Percentiles rank a stretch among this genome's conserved stretches.
Conservation (phyloP, 345 rosid species). For the Populus deltoides region DNA sequence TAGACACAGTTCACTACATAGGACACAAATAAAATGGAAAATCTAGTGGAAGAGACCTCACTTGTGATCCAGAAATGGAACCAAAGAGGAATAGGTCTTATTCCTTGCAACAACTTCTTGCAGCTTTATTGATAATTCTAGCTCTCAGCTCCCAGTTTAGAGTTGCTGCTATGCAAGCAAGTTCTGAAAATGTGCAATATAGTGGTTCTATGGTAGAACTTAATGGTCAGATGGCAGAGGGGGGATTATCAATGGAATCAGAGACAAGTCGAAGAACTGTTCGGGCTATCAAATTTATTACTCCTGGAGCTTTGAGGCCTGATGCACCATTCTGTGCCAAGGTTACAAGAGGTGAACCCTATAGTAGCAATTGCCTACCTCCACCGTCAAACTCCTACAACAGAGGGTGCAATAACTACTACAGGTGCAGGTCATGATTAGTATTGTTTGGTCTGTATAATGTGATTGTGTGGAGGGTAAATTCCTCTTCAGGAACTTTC, state of each 20-base stretch:
- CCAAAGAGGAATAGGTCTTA: background rate
- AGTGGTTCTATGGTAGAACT: slow-evolving; percentile 12
- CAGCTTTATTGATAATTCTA: background rate
- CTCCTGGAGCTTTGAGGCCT: slow-evolving; percentile 6
- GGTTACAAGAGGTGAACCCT: slow-evolving; percentile 7
- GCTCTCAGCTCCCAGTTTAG: background rate
- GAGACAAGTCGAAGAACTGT: slow-evolving; percentile 13
- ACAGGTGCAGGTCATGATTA: slow-evolving; percentile 12
- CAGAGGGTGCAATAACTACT: slow-evolving; percentile 16
- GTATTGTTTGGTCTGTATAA: background rate
- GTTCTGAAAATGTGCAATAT: background rate
- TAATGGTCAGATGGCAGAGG: slow-evolving; percentile 7
- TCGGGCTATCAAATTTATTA: background rate
- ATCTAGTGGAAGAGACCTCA: background rate
- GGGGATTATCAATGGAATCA: slow-evolving; percentile 9
- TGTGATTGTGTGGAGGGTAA: background rate
- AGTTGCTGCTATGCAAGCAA: background rate
- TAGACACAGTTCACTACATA: background rate
- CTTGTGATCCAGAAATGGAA: slow-evolving; percentile 1
- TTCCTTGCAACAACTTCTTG: slow-evolving; percentile 1
- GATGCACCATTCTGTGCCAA: slow-evolving; percentile 6
- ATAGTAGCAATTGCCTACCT: slow-evolving; percentile 16
- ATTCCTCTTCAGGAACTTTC: background rate
- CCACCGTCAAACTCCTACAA: slow-evolving; percentile 2
- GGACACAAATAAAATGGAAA: background rate